These are phyloP conservation scores for Aspergillus homomorphus DNA, from an alignment of 495 filamentous ascomycete genomes.

Conservation along the genomic window DNA sequence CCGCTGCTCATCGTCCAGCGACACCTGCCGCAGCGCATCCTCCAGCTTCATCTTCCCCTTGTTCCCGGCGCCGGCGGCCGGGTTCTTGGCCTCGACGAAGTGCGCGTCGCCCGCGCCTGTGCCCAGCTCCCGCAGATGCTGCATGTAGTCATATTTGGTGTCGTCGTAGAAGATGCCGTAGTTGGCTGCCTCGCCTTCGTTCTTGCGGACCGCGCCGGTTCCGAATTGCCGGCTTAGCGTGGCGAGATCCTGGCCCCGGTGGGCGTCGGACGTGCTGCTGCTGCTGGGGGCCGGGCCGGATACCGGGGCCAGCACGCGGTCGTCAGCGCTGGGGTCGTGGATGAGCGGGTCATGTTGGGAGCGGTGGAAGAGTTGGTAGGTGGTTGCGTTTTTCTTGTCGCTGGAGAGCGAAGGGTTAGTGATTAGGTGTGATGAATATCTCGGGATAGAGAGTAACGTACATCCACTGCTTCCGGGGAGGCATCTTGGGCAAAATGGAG, in stretches of 20 bases:
- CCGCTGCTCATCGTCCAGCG: constrained; percentile 48
- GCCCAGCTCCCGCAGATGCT: constrained; percentile 88
- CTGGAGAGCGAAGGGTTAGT: constrained; percentile 39
- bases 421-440: not conserved
- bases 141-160: constrained; percentile 97
- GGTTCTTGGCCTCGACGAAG: constrained; percentile 69
- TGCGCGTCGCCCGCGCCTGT: constrained; percentile 57
- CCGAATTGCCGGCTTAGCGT: constrained; percentile 81
- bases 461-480: constrained; percentile 82
- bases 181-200: constrained; percentile 95
- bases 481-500: constrained; percentile 54
- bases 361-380: constrained; percentile 90
- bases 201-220: constrained; percentile 62
- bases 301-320: constrained; percentile 69
- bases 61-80: constrained; percentile 7
- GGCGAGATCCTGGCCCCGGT: constrained; percentile 55
- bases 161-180: constrained; percentile 89
- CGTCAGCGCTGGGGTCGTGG: constrained; percentile 76
- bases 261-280: constrained; percentile 29
- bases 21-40: constrained; percentile 70
- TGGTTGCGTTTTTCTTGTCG: constrained; percentile 90
- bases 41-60: constrained; percentile 73
- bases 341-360: constrained; percentile 96
- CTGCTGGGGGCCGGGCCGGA: constrained; percentile 31
- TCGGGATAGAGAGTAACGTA: constrained; percentile 43